Percentiles rank a stretch among this genome's conserved stretches.
Evolutionary conservation across 768 basidiomycete species (phyloP).

Genomic region (Gyrodon lividus): DNA sequence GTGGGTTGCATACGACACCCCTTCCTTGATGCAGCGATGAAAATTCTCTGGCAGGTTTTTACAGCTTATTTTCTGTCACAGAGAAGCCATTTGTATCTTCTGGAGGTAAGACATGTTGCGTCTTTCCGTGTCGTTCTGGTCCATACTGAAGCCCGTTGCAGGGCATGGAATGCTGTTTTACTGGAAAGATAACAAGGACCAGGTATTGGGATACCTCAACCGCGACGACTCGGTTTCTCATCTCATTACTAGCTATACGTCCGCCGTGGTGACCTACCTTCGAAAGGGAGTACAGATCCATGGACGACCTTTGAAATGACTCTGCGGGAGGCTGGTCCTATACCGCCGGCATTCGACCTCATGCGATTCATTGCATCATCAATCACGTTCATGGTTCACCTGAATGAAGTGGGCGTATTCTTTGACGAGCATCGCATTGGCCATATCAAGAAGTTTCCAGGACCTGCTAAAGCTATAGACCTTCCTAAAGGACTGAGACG

Average conservation of each 20-base stretch:
- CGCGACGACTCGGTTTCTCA: not conserved
- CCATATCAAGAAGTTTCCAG: constrained; percentile 60
- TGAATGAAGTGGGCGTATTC: constrained; percentile 75
- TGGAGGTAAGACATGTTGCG: constrained; percentile 45
- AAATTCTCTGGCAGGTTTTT: constrained; percentile 48
- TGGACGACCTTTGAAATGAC: constrained; percentile 94
- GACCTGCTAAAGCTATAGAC: constrained; percentile 47
- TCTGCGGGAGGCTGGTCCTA: constrained; percentile 74
- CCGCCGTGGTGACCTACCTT: constrained; percentile 66
- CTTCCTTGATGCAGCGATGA: not conserved
- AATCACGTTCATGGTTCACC: constrained; percentile 87
- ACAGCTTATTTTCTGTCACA: constrained; percentile 76
- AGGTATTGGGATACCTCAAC: constrained; percentile 41
- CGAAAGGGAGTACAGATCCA: constrained; percentile 34
- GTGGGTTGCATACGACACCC: constrained; percentile 33
- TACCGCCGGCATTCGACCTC: constrained; percentile 84
- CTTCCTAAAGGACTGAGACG: constrained; percentile 57
- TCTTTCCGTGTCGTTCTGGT: not conserved
- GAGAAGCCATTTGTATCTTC: constrained; percentile 78
- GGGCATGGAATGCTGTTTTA: constrained; percentile 95
- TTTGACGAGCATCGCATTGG: constrained; percentile 77
- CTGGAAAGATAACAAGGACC: constrained; percentile 92
- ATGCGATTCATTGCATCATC: constrained; percentile 87
- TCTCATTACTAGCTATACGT: constrained; percentile 62
- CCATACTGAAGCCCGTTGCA: constrained; percentile 28